Percentiles rank a stretch among this genome's conserved stretches.
phyloP scores from a whole-genome alignment of 2,329 filamentous ascomycete species.

The Colletotrichum cuscutae region DNA sequence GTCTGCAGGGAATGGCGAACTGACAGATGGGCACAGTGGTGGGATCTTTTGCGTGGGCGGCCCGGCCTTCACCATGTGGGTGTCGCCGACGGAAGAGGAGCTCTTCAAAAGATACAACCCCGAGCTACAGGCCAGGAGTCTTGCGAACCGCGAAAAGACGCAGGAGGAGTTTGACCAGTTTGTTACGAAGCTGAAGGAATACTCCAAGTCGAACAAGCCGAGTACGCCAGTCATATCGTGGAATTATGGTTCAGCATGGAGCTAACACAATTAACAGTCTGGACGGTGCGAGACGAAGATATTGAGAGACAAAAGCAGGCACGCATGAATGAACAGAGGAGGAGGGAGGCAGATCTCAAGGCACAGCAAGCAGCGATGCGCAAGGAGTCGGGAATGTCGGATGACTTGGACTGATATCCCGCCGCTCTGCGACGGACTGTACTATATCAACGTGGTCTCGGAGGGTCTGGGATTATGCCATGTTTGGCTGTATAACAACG shows the following conservation, averaged over 20 bases:
- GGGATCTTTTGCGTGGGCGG: conserved; percentile 81
- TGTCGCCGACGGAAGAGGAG: conserved; percentile 89
- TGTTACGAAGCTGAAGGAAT: conserved; percentile 83
- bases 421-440: not conserved
- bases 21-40: conserved; percentile 64
- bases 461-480: not conserved
- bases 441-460: conserved; percentile 14
- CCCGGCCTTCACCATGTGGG: conserved; percentile 82
- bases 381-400: conserved; percentile 56
- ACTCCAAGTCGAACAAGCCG: conserved; percentile 90
- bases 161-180: conserved; percentile 93
- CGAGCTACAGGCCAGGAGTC: conserved; percentile 87
- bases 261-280: conserved; percentile 49
- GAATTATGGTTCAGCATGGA: not conserved
- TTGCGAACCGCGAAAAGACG: conserved; percentile 80
- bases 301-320: conserved; percentile 53
- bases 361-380: conserved; percentile 60
- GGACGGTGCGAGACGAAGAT: conserved; percentile 62
- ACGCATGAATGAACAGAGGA: conserved; percentile 46
- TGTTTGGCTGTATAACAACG: conserved; percentile 14
- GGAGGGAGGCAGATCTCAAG: conserved; percentile 53
- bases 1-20: not conserved
- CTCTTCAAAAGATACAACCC: conserved; percentile 93
- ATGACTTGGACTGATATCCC: not conserved
- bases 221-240: conserved; percentile 66